Conservation (phyloP, 2,329 filamentous ascomycete genomes). For the Fusarium denticulatum region DNA sequence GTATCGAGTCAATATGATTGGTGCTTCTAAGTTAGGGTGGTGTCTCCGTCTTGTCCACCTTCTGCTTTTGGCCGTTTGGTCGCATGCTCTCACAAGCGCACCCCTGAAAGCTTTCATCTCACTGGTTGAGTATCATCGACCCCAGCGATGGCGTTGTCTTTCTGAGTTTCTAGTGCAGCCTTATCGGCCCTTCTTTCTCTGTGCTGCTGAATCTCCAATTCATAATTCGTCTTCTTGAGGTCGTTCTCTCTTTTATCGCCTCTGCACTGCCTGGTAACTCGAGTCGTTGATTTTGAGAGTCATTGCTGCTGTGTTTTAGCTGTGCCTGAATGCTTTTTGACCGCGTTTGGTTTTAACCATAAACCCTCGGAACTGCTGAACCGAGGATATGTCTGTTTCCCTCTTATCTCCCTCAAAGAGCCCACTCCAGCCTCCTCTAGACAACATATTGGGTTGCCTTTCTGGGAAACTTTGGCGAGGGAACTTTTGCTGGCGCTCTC, state of each 20-base stretch:
- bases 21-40: constrained; percentile 43
- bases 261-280: constrained; percentile 20
- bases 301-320: background rate
- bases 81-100: constrained; percentile 47
- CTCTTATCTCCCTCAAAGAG: constrained; percentile 44
- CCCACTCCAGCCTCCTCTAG: constrained; percentile 41
- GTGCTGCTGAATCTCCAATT: constrained; percentile 28
- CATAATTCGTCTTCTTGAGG: constrained; percentile 15
- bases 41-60: constrained; percentile 49
- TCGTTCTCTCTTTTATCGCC: constrained; percentile 6
- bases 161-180: constrained; percentile 23
- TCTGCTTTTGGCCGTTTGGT: constrained; percentile 50
- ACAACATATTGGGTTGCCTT: constrained; percentile 49
- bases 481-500: constrained; percentile 54
- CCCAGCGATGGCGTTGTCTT: constrained; percentile 36
- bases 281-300: background rate
- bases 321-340: constrained; percentile 17
- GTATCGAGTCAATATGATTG: constrained; percentile 47
- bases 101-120: constrained; percentile 40
- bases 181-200: constrained; percentile 41
- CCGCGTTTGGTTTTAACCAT: constrained; percentile 10
- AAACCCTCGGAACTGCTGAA: constrained; percentile 11
- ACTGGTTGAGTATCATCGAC: constrained; percentile 39
- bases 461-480: constrained; percentile 50
- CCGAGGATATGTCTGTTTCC: constrained; percentile 24